Evolutionary conservation across 108 stramenopile genomes (phyloP).

Genomic region (Cyclotella atomus): DNA sequence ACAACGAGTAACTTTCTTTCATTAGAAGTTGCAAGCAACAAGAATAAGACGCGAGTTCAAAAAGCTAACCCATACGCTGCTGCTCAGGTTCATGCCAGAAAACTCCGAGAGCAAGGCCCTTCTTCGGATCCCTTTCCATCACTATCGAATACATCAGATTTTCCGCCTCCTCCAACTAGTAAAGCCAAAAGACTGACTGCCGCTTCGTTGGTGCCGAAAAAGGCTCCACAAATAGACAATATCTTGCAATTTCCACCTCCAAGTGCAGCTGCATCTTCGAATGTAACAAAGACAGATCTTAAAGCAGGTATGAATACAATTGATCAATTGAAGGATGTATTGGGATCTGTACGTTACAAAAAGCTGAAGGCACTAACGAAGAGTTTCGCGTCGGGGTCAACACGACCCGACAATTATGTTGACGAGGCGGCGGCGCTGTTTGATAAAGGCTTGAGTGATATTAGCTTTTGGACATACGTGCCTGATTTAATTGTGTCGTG

Average conservation of each 20-base stretch:
- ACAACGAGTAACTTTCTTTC: conserved; percentile 38
- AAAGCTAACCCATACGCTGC: conserved; percentile 39
- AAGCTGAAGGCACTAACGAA: conserved; percentile 75
- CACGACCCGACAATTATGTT: conserved; percentile 72
- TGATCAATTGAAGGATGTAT: conserved; percentile 69
- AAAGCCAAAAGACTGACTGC: conserved; percentile 26
- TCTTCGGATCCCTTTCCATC: conserved; percentile 16
- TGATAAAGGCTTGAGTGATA: conserved; percentile 66
- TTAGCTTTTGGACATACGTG: conserved; percentile 66
- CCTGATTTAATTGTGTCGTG: conserved; percentile 74
- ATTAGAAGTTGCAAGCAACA: conserved; percentile 19
- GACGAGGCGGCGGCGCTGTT: conserved; percentile 73
- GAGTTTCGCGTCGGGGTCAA: conserved; percentile 59
- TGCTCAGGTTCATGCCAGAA: conserved; percentile 37
- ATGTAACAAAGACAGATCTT: conserved; percentile 15
- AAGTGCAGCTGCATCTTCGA: conserved; percentile 7
- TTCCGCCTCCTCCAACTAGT: conserved; percentile 37
- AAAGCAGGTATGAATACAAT: conserved; percentile 55
- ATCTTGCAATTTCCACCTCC: conserved; percentile 56
- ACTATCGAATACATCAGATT: conserved; percentile 32
- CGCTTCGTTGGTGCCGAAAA: conserved; percentile 35
- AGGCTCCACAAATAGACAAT: conserved; percentile 51
- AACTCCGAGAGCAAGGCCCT: conserved; percentile 28
- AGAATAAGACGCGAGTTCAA: neutral
- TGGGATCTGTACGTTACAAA: conserved; percentile 79